These are phyloP conservation scores for Raphanus hybrid DNA, from an alignment of 441 rosid genomes.

Conservation along the genomic window DNA sequence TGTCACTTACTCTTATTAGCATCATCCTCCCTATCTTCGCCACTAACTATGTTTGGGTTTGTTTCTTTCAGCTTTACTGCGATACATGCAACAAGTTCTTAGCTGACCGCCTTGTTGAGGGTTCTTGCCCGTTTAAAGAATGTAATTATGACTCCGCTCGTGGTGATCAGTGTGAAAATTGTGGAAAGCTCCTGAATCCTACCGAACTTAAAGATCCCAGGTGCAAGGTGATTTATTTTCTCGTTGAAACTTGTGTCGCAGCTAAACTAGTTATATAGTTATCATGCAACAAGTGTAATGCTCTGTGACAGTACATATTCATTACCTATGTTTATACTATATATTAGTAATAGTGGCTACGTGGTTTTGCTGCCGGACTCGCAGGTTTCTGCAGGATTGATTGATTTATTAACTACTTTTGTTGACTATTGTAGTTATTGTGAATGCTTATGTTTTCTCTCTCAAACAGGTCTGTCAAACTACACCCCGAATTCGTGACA, in stretches of 20 bases:
- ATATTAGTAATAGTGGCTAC: too few species aligned
- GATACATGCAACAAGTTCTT: conserved; percentile 75
- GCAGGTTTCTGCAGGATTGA: too few species aligned
- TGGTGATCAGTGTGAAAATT: conserved; percentile 95
- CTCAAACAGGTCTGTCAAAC: conserved; percentile 65
- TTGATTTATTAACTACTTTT: too few species aligned
- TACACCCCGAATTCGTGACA: conserved; percentile 74
- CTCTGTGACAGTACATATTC: too few species aligned
- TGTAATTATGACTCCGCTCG: conserved; percentile 89
- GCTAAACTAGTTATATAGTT: too few species aligned
- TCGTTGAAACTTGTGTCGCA: too few species aligned
- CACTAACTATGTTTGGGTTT: background rate
- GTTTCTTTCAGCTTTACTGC: conserved; percentile 73
- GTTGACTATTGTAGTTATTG: background rate
- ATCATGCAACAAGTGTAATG: too few species aligned
- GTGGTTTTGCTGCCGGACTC: too few species aligned
- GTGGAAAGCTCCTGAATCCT: conserved; percentile 90
- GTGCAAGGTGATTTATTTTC: conserved; percentile 69
- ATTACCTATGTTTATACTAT: too few species aligned
- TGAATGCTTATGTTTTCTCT: conserved; percentile 23
- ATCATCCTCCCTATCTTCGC: background rate
- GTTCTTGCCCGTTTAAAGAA: conserved; percentile 73
- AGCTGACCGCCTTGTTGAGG: conserved; percentile 96
- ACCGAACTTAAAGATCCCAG: conserved; percentile 84
- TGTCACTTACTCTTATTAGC: background rate